Evolutionary conservation across 371 early-diverging fungal genomes (phyloP).

Genomic region (Mucor plumbeus): DNA sequence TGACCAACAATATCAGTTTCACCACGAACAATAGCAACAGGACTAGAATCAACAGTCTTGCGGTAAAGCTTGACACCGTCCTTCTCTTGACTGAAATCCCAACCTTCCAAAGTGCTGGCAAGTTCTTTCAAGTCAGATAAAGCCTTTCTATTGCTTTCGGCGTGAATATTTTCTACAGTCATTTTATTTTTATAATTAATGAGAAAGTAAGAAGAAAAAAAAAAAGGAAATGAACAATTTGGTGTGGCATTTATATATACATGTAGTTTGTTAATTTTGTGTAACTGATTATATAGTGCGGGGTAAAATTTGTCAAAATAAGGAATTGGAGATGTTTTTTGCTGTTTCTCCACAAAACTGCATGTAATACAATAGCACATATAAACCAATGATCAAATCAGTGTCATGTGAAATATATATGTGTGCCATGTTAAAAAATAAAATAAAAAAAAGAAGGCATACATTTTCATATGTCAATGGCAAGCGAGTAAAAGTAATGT

Average conservation of each 20-base stretch:
- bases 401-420: background rate
- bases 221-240: background rate
- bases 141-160: slow-evolving; percentile 20
- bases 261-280: background rate
- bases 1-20: slow-evolving; percentile 24
- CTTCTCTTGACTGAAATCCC: slow-evolving; percentile 31
- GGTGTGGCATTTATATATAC: slow-evolving; percentile 3
- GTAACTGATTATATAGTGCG: background rate
- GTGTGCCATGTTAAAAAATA: background rate
- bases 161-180: slow-evolving; percentile 22
- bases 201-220: background rate
- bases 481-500: background rate
- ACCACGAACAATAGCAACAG: slow-evolving; percentile 35
- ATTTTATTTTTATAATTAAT: background rate
- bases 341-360: background rate
- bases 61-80: slow-evolving; percentile 33
- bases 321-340: background rate
- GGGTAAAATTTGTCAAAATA: background rate
- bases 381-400: background rate
- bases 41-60: slow-evolving; percentile 21
- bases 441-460: background rate
- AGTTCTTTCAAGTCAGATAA: slow-evolving; percentile 33
- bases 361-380: background rate
- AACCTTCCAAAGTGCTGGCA: slow-evolving; percentile 26
- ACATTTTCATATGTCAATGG: background rate